Conservation (phyloP, 495 filamentous ascomycete genomes). For the Pseudevernia furfuracea region DNA sequence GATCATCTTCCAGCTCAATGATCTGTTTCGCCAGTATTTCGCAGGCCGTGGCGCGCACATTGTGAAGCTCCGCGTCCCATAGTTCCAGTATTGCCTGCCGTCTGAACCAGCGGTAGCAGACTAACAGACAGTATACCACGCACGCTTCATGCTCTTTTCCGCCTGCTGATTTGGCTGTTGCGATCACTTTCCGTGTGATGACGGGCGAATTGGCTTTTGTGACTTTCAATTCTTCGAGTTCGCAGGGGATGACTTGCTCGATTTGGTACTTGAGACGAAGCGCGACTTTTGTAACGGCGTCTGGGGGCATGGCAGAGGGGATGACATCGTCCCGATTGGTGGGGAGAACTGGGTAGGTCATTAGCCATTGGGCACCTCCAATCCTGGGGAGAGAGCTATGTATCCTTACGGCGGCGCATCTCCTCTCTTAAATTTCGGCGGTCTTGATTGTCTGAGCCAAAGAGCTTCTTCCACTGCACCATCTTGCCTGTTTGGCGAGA, state of each 20-base stretch:
- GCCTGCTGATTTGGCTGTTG: conserved; percentile 72
- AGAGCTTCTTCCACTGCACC: conserved; percentile 37
- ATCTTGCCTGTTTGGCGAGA: conserved; percentile 16
- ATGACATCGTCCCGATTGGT: conserved; percentile 44
- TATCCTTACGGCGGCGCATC: conserved; percentile 29
- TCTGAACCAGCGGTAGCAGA: conserved; percentile 89
- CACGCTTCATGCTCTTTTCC: conserved; percentile 66
- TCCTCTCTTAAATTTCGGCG: conserved; percentile 33
- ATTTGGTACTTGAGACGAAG: conserved; percentile 86
- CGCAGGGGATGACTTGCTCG: conserved; percentile 79
- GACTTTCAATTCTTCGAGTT: conserved; percentile 64
- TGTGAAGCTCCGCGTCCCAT: conserved; percentile 83
- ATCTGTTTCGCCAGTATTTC: conserved; percentile 92
- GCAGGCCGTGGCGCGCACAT: conserved; percentile 71
- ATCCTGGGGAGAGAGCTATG: neutral
- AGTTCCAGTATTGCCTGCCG: conserved; percentile 72
- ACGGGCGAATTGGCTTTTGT: conserved; percentile 73
- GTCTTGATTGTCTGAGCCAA: conserved; percentile 31
- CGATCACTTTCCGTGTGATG: conserved; percentile 70
- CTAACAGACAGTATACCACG: conserved; percentile 76
- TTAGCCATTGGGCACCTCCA: conserved; percentile 22
- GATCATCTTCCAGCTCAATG: conserved; percentile 77
- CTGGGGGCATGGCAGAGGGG: conserved; percentile 55
- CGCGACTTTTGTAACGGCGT: conserved; percentile 77
- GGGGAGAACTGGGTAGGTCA: conserved; percentile 53